A percentile compares a stretch with the other conserved stretches of the same genome.
phyloP scores from a whole-genome alignment of 352 stramenopile genomes.

The Thalassiosira hispida region DNA sequence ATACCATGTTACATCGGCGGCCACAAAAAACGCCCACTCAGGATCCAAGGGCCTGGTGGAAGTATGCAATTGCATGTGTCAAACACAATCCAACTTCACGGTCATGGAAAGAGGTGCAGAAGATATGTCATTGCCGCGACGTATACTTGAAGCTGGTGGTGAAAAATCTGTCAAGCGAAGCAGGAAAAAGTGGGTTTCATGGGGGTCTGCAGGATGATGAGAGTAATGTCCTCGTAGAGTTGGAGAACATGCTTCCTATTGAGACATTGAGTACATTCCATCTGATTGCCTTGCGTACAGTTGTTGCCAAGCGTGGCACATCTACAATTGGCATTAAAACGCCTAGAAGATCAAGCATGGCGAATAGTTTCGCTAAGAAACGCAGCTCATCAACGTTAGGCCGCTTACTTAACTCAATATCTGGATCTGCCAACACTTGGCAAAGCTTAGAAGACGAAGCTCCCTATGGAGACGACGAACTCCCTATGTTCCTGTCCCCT shows the following conservation, averaged over 20 bases:
- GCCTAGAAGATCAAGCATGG: constrained; percentile 4
- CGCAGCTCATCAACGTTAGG: constrained; percentile 35
- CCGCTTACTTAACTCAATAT: constrained; percentile 41
- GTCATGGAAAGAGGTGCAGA: constrained; percentile 75
- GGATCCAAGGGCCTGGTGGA: constrained; percentile 75
- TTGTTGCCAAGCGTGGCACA: constrained; percentile 32
- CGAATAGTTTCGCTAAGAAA: constrained; percentile 18
- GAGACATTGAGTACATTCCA: constrained; percentile 81
- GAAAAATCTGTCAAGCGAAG: constrained; percentile 56
- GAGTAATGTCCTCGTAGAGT: constrained; percentile 57
- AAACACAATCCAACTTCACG: constrained; percentile 71
- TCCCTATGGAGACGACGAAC: background rate
- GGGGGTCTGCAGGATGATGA: constrained; percentile 69
- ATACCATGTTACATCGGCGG: constrained; percentile 81
- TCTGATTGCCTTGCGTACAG: constrained; percentile 69
- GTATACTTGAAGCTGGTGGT: constrained; percentile 73
- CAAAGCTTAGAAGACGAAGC: constrained; percentile 35
- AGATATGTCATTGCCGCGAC: constrained; percentile 64
- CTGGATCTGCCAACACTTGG: constrained; percentile 29
- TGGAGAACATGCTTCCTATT: constrained; percentile 80
- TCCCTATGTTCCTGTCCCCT: constrained; percentile 8
- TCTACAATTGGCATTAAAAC: background rate
- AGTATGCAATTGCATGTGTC: constrained; percentile 77
- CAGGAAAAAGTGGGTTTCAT: constrained; percentile 70
- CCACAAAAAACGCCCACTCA: constrained; percentile 50